Base-by-base conservation (phyloP, 495 filamentous ascomycete genomes). In the Hypoxylon lienhwacheense region DNA sequence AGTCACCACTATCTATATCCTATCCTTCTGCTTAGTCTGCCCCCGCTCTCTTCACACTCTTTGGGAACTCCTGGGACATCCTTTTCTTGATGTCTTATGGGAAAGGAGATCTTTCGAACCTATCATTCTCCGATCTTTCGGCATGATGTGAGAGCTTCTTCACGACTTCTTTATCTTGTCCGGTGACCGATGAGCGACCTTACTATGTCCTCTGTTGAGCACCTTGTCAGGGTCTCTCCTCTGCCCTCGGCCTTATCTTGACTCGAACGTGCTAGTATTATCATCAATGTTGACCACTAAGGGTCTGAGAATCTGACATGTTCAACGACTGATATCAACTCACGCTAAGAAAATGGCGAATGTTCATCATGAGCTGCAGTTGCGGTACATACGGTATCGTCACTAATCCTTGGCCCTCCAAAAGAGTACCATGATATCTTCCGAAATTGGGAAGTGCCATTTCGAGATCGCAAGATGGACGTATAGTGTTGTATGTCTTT, bases 391-490 rank as follows among this genome's bases (percentile, higher is more conserved):
- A 45, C 31, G 21, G 53, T 47, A 19, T 61, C 58, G 44, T 63
- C 48, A 42, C 45, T 55, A 22, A 10, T 21, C 54, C 53, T 63
- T 57, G 53, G 53, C 53, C 22, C 16, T 24, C 19, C 4, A 47
- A 19, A 33, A 29, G 34, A 36, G 44, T 21, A 53, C 50, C 53
- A 48, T 48, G 59, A 58, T 63, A 43, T 17, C 53, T 63, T 58
- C 59, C 59, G 11, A 33, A 63, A 53, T 28, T 41, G 59, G 59
- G 59, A 63, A 63, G 59, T 63, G 53, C 48, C 48, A 63, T 63
- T 32, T 45, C 14, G 12, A 4, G 32, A 50, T 33, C 17, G 44
- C 54, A 42, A 58, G 54, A 63, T 57, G 53, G n/a, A 50, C 53
- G 59, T 63, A 58, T 49, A 49, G 47, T 50, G 47, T 58, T 53